Percentiles rank a stretch among this genome's conserved stretches.
Conservation (phyloP, 345 rosid species). For the Eucalyptus pauciflora region DNA sequence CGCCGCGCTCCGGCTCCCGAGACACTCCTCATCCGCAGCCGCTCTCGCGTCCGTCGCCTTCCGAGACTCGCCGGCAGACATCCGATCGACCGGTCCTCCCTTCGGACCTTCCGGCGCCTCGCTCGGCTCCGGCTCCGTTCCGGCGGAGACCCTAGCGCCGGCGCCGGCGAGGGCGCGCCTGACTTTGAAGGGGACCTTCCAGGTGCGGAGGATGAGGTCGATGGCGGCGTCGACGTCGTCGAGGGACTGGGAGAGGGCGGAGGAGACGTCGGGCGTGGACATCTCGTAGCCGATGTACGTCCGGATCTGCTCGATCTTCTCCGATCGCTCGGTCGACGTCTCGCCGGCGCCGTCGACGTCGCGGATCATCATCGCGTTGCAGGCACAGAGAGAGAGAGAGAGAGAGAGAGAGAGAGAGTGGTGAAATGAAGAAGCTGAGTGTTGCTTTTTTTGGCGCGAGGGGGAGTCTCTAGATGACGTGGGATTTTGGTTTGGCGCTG, state of each 20-base stretch:
- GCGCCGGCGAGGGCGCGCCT: conserved; percentile 8
- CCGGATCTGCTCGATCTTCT: not conserved
- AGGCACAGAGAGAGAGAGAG: not conserved
- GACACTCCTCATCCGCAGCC: not conserved
- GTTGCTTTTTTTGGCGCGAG: not conserved
- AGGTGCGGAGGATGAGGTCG: not conserved
- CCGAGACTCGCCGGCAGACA: not conserved
- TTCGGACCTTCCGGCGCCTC: not conserved
- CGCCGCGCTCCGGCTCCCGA: not conserved
- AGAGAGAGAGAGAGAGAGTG: not conserved
- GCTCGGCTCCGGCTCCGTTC: not conserved
- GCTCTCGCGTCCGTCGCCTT: not conserved
- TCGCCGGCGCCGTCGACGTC: not conserved
- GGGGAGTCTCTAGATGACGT: not conserved
- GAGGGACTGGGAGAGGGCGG: not conserved
- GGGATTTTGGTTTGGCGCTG: not conserved
- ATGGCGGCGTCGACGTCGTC: not conserved
- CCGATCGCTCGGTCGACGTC: not conserved
- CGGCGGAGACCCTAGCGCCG: conserved; percentile 27
- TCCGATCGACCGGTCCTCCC: not conserved
- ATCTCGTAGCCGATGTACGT: not conserved
- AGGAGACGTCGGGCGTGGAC: not conserved
- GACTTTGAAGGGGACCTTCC: not conserved
- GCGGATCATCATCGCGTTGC: not conserved
- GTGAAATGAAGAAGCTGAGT: not conserved